Evolutionary conservation across 148 eudicot genomes (phyloP).

Genomic region (Nepenthes mirabilis): DNA sequence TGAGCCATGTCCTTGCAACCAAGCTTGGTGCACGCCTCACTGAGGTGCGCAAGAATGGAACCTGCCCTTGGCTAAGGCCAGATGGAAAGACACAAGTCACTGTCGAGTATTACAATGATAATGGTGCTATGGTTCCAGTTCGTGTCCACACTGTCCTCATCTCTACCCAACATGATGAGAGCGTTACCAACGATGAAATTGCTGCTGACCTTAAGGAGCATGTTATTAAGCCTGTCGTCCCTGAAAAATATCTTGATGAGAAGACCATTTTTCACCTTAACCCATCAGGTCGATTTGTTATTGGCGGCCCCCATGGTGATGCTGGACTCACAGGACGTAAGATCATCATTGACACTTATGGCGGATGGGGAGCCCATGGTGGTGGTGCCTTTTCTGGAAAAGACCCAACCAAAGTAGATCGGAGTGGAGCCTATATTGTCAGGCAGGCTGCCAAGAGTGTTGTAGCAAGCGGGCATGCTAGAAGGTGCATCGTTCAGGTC

Average conservation of each 20-base stretch:
- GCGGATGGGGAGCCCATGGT: too few species aligned
- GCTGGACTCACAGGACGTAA: constrained; percentile 24
- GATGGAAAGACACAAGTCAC: constrained; percentile 23
- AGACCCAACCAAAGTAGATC: too few species aligned
- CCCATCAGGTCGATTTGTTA: constrained; percentile 25
- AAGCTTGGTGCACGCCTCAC: constrained; percentile 20
- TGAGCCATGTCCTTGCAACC: constrained; percentile 20
- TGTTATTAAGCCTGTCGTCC: too few species aligned
- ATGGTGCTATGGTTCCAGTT: constrained; percentile 18
- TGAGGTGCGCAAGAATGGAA: constrained; percentile 17
- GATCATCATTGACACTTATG: constrained; percentile 15
- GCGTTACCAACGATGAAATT: constrained; percentile 20
- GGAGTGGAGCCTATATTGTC: too few species aligned
- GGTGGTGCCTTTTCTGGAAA: too few species aligned
- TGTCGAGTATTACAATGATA: constrained; percentile 18
- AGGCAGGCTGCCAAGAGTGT: constrained; percentile 4
- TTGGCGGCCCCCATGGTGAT: constrained; percentile 25
- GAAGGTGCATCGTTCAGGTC: constrained; percentile 22
- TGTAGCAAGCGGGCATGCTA: constrained; percentile 20
- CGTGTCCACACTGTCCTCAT: constrained; percentile 20
- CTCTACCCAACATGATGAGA: constrained; percentile 21
- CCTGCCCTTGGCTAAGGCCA: constrained; percentile 24
- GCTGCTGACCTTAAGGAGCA: constrained; percentile 20
- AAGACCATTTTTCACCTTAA: constrained; percentile 25
- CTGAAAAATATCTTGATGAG: constrained; percentile 1